phyloP scores from a whole-genome alignment of 805 yeast genomes.

The Maudiozyma barnettii region DNA sequence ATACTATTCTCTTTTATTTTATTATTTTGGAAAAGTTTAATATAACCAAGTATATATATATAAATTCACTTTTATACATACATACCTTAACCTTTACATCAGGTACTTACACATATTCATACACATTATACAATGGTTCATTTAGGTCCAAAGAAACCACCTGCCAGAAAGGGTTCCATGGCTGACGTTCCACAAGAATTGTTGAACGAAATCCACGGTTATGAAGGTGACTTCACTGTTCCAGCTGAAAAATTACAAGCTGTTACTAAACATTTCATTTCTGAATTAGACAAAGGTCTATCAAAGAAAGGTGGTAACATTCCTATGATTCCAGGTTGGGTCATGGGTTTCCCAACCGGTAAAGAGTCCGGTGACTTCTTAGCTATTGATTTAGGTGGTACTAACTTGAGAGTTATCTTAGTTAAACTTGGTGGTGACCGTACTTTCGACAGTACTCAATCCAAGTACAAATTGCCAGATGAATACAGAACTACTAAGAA shows the following conservation, averaged over 20 bases:
- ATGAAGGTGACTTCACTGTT: conserved; percentile 57
- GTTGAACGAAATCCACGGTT: conserved; percentile 44
- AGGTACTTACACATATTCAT: no score
- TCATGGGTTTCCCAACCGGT: conserved; percentile 87
- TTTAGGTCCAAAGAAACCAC: conserved; percentile 77
- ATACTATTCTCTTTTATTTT: neutral
- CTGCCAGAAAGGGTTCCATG: conserved; percentile 62
- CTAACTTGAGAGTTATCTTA: conserved; percentile 86
- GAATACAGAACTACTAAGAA: conserved; percentile 67
- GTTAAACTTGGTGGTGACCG: conserved; percentile 77
- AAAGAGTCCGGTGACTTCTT: conserved; percentile 79
- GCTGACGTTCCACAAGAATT: conserved; percentile 59
- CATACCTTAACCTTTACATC: neutral
- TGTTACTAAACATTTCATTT: conserved; percentile 66
- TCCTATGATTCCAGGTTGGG: conserved; percentile 98
- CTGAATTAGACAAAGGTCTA: conserved; percentile 76
- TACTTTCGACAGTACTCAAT: conserved; percentile 76
- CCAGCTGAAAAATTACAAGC: conserved; percentile 48
- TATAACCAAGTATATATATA: no score
- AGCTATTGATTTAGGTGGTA: conserved; percentile 96
- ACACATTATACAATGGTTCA: conserved; percentile 50
- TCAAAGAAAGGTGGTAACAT: conserved; percentile 70
- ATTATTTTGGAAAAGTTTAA: neutral
- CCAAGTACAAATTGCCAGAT: conserved; percentile 74
- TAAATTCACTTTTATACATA: neutral